Evolutionary conservation across 176 grass and related monocot species (phyloP).

Genomic region (Otatea glauca): DNA sequence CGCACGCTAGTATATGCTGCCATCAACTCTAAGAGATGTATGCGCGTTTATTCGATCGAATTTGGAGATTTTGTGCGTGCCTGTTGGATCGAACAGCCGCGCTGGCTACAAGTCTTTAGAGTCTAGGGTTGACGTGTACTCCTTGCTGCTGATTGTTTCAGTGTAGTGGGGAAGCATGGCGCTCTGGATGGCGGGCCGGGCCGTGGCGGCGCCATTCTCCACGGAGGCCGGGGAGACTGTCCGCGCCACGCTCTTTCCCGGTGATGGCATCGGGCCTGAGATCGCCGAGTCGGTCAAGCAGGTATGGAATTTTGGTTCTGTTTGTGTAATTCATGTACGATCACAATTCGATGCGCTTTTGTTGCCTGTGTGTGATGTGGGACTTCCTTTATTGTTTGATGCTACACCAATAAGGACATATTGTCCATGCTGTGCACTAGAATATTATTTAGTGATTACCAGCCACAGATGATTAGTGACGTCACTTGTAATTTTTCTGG

Average conservation of each 20-base stretch:
- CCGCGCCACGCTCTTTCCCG: slow-evolving; percentile 87
- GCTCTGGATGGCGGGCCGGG: slow-evolving; percentile 44
- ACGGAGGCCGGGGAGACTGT: slow-evolving; percentile 52
- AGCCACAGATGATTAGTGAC: neutral
- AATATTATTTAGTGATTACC: neutral
- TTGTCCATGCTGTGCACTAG: neutral
- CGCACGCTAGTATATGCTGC: too few species aligned
- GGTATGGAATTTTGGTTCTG: slow-evolving; percentile 37
- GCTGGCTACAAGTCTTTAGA: neutral
- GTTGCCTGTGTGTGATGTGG: neutral
- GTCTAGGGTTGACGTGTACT: slow-evolving; percentile 42
- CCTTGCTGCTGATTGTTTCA: slow-evolving; percentile 16
- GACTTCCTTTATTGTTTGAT: slow-evolving; percentile 1
- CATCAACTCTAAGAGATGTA: too few species aligned
- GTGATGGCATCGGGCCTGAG: slow-evolving; percentile 95
- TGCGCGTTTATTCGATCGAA: neutral
- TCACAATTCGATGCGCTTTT: neutral
- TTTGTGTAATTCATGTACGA: neutral
- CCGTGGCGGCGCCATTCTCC: slow-evolving; percentile 40
- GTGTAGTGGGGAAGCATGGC: slow-evolving; percentile 51
- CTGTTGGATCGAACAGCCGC: neutral
- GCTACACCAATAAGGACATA: neutral
- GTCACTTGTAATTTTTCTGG: neutral
- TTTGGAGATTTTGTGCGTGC: neutral
- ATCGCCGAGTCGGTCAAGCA: slow-evolving; percentile 91